Evolutionary conservation across 2,329 filamentous ascomycete genomes (phyloP), one percentile per base, ranked within the genome.

Genomic region (Chalara sp.): DNA sequence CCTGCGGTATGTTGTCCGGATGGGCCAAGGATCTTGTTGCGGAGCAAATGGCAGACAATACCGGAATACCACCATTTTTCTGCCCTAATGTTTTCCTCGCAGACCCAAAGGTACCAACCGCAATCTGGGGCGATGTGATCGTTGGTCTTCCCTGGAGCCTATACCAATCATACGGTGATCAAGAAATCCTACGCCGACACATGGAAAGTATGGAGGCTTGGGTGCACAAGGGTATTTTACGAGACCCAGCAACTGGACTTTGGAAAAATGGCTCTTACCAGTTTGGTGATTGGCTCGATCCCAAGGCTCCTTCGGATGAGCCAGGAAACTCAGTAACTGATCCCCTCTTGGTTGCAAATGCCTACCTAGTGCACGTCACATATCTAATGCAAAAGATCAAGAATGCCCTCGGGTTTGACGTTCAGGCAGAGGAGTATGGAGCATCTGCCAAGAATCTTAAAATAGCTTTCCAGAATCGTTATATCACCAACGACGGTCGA

Each of bases 251-350:
- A n/a, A 65, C 61, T 5, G 67, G 69, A 2, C 62, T 76, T 0
- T 76, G 75, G 74, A 58, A 68, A 43, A 63, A 61, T 5, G 58
- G 56, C 28, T 50, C 52, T 7, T 64, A 63, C 42, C 72, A 76
- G 50, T 68, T 67, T 35, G 67, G 72, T 32, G 75, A 77, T 54
- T 76, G 74, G 74, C 66, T 76, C 1, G 74, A 76, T 49, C 75
- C 75, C 0, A 65, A 65, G 4, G 67, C 74, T 1, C 73, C 74
- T 0, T 64, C 68, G 0, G 63, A 71, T 1, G 57, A 68, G 6
- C 67, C 74, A 0, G 68, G 64, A 3, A 60, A 59, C 12, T 71
- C 70, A 0, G 68, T 65, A 0, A 76, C 74, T 0, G 63, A 70
- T 39, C 60, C 65, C 0, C 61, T 63, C 3, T 64, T 73, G 1